Conservation (phyloP, 2,329 filamentous ascomycete species). For the Aspergillus persii region DNA sequence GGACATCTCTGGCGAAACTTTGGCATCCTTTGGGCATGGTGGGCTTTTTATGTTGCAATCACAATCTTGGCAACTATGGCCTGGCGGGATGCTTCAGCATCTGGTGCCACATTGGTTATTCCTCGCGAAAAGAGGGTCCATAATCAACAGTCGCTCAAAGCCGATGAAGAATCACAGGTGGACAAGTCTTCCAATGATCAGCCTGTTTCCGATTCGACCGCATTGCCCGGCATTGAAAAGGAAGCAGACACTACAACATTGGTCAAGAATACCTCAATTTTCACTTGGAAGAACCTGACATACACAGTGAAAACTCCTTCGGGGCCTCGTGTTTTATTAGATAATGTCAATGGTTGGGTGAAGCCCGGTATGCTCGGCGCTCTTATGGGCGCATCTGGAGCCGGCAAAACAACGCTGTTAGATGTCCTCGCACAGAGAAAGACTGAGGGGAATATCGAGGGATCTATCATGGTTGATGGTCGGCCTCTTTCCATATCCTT, state of each 20-base stretch:
- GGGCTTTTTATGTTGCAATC: slow-evolving; percentile 57
- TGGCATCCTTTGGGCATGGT: slow-evolving; percentile 63
- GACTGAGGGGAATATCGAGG: slow-evolving; percentile 59
- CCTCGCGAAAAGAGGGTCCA: slow-evolving; percentile 58
- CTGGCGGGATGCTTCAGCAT: slow-evolving; percentile 56
- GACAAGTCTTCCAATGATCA: slow-evolving; percentile 22
- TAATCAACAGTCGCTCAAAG: slow-evolving; percentile 24
- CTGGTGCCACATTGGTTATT: slow-evolving; percentile 58
- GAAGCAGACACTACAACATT: slow-evolving; percentile 41
- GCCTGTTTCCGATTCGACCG: slow-evolving; percentile 15
- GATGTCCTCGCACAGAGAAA: slow-evolving; percentile 73
- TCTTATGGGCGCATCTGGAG: slow-evolving; percentile 73
- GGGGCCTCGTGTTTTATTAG: slow-evolving; percentile 57
- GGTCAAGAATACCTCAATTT: slow-evolving; percentile 63
- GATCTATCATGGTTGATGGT: slow-evolving; percentile 67
- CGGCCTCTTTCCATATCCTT: slow-evolving; percentile 59
- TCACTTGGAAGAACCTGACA: slow-evolving; percentile 71
- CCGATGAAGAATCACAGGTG: slow-evolving; percentile 53
- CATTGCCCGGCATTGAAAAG: slow-evolving; percentile 12
- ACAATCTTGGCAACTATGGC: slow-evolving; percentile 58
- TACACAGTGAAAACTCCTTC: slow-evolving; percentile 65
- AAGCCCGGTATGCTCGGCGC: slow-evolving; percentile 76
- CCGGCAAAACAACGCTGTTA: slow-evolving; percentile 72
- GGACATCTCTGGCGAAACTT: slow-evolving; percentile 60
- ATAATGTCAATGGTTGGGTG: slow-evolving; percentile 70